Percentiles rank a stretch among this genome's conserved stretches.
Conservation (phyloP, 768 basidiomycete genomes). For the Udeniomyces megalosporus region DNA sequence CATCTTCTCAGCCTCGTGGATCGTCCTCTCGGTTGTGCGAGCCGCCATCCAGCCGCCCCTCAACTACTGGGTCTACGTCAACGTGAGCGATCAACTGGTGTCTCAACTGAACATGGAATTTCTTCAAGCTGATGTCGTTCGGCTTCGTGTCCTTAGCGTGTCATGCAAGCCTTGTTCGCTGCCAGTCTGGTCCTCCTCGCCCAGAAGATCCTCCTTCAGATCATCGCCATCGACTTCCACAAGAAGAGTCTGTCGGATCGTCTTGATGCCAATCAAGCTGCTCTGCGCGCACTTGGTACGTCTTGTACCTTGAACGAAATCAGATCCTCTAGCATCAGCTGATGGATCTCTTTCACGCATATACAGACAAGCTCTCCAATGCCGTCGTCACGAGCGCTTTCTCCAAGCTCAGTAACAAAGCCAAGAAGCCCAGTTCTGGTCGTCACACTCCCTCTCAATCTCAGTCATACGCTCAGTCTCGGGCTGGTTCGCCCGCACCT, state of each 20-base stretch:
- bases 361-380: constrained; percentile 12
- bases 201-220: constrained; percentile 50
- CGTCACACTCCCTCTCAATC: background rate
- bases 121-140: background rate
- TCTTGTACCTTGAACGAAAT: constrained; percentile 20
- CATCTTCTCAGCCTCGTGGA: constrained; percentile 57
- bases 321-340: too few species aligned
- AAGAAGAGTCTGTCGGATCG: constrained; percentile 35
- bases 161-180: constrained; percentile 35
- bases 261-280: constrained; percentile 50
- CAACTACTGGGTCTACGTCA: constrained; percentile 50
- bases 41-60: constrained; percentile 45
- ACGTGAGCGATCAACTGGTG: constrained; percentile 32
- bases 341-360: too few species aligned
- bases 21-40: constrained; percentile 48
- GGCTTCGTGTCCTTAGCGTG: too few species aligned
- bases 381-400: background rate
- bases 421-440: background rate
- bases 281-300: constrained; percentile 52
- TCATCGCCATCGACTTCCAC: constrained; percentile 58
- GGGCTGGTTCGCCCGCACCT: background rate
- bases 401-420: background rate
- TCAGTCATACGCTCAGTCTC: background rate
- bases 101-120: background rate
- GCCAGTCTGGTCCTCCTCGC: constrained; percentile 35